Evolutionary conservation across 2,329 filamentous ascomycete genomes (phyloP), one percentile per base, ranked within the genome.

Genomic region (Ceratocystis papillata): DNA sequence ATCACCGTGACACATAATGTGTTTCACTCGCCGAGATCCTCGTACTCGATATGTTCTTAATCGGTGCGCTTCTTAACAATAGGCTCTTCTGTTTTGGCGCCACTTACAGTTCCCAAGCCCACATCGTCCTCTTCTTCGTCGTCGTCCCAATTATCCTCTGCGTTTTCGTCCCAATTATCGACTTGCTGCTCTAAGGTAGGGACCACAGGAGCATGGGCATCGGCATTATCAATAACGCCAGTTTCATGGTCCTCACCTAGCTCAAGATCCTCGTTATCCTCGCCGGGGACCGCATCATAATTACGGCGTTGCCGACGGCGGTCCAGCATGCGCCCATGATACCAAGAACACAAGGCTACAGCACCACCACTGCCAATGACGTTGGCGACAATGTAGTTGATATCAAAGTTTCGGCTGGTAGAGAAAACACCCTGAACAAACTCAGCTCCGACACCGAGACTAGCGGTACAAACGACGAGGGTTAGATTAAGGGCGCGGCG

Each of bases 261-360:
- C 77, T 96, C 92, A 15, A 96, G 76, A 74, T 96, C 89, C 15
- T 75, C 75, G 12, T 78, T 80, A 1, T 81, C 81, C 15, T 80
- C 81, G 33, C 84, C 85, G 0, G 88, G 83, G 5, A 95, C 82
- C 5, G 83, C 81, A 64, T 83, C 81, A 72, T 95, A 95, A 63
- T 83, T 83, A 72, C 88, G 88, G 65, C 84, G 84, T 72, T 84
- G 79, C 68, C 92, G 83, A 74, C 88, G 89, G 69, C 94, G 83
- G 75, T 97, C 93, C 48, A 97, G 79, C 91, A 97, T 97, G 67
- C 94, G 87, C 73, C 89, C 88, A 77, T 99, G 94, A 74, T 99
- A 99, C 88, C 89, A 93, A 67, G 85, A 87, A 74, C 89, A 95
- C 22, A 96, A 74, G 0, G 81, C 86, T 22, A 96, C 74, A 0